Percentiles rank a stretch among this genome's conserved stretches.
Evolutionary conservation across 495 filamentous ascomycete genomes (phyloP).

Genomic region (Hyphodiscus hymeniophilus): DNA sequence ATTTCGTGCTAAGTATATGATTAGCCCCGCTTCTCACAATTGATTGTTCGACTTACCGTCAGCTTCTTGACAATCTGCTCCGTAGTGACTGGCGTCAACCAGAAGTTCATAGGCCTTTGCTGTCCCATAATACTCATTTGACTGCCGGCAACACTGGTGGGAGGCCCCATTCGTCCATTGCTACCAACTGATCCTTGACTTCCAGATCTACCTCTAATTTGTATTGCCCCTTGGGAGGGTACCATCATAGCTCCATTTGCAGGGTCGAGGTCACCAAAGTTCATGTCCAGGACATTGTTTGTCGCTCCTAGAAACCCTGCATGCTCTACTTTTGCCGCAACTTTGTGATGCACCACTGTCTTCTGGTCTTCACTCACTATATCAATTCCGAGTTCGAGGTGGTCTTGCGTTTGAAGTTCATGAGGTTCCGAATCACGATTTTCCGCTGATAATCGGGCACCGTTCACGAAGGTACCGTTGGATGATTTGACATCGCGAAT

Average conservation of each 20-base stretch:
- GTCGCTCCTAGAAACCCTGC: constrained; percentile 64
- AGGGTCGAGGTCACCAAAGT: constrained; percentile 80
- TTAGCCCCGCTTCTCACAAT: not conserved
- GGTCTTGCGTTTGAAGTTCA: constrained; percentile 78
- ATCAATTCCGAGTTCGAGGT: constrained; percentile 90
- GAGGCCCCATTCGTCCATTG: constrained; percentile 43
- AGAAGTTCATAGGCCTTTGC: constrained; percentile 65
- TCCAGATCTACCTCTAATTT: constrained; percentile 59
- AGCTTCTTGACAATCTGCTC: constrained; percentile 93
- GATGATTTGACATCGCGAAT: constrained; percentile 97
- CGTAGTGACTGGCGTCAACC: constrained; percentile 81
- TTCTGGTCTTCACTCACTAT: constrained; percentile 98
- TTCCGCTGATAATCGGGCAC: constrained; percentile 79
- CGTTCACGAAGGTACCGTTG: constrained; percentile 97
- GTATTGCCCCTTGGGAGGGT: constrained; percentile 33
- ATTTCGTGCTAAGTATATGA: constrained; percentile 62
- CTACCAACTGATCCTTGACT: constrained; percentile 61
- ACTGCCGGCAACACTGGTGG: constrained; percentile 37
- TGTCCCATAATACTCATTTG: constrained; percentile 47
- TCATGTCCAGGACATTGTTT: constrained; percentile 75
- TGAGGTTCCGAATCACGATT: constrained; percentile 93
- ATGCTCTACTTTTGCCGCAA: constrained; percentile 91
- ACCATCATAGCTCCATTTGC: constrained; percentile 61
- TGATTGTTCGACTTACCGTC: constrained; percentile 54
- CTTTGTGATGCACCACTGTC: constrained; percentile 96